Conservation (phyloP, 2,329 filamentous ascomycete species). For the Annulohypoxylon truncatum region DNA sequence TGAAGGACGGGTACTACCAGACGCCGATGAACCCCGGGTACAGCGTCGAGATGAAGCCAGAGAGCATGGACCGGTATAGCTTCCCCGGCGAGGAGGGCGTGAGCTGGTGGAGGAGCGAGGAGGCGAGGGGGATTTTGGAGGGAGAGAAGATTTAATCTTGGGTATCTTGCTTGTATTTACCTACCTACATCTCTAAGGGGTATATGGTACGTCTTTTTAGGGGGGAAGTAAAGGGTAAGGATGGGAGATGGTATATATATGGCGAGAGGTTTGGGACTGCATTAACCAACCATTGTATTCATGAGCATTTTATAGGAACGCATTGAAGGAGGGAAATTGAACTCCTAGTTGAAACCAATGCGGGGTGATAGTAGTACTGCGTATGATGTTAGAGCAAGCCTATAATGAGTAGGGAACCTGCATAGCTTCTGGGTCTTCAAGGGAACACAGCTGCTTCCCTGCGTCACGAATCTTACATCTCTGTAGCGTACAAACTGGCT, state of each 20-base stretch:
- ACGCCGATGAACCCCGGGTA: constrained; percentile 87
- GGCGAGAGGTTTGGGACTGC: neutral
- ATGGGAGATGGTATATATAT: neutral
- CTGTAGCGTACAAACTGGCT: too few species aligned
- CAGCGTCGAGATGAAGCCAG: constrained; percentile 92
- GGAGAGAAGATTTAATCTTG: constrained; percentile 62
- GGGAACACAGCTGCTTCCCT: too few species aligned
- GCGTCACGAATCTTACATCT: too few species aligned
- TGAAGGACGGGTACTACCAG: constrained; percentile 87
- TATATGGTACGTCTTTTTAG: too few species aligned
- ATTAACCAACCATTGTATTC: neutral
- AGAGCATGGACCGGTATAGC: constrained; percentile 82
- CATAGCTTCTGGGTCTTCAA: neutral
- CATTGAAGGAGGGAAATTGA: neutral
- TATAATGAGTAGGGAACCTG: neutral
- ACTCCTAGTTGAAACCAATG: neutral
- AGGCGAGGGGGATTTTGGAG: constrained; percentile 80
- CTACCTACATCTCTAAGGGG: neutral
- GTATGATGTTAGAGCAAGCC: too few species aligned
- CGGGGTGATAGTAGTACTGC: too few species aligned
- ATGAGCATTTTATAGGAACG: neutral
- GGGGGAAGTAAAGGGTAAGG: constrained; percentile 2
- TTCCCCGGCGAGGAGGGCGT: constrained; percentile 82
- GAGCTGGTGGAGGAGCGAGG: constrained; percentile 87
- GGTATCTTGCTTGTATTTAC: neutral